Evolutionary conservation across 2,329 filamentous ascomycete genomes (phyloP).

Genomic region (Penicillium sp.): DNA sequence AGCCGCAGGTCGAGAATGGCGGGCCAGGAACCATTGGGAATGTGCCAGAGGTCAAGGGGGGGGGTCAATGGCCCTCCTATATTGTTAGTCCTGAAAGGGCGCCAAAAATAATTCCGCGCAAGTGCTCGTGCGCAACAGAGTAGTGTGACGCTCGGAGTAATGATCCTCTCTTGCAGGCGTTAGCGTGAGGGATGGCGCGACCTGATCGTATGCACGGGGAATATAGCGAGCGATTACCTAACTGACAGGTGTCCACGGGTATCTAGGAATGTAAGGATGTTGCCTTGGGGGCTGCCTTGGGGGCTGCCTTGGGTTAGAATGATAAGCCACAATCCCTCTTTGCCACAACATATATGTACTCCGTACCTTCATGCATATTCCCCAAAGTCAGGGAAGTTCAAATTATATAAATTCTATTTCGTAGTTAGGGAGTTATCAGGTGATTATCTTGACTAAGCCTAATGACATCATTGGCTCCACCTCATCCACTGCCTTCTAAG

Average conservation of each 20-base stretch:
- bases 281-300: too few relatives aligned
- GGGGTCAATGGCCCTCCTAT: background rate
- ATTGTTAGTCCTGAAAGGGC: too few relatives aligned
- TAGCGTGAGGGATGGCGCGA: constrained; percentile 19
- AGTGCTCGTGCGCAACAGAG: constrained; percentile 5
- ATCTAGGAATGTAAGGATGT: too few relatives aligned
- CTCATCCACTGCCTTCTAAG: background rate
- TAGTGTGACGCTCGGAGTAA: constrained; percentile 17
- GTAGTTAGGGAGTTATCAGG: background rate
- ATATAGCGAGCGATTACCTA: constrained; percentile 1
- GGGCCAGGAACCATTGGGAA: constrained; percentile 10
- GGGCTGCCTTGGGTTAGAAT: too few relatives aligned
- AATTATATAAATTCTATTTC: too few relatives aligned
- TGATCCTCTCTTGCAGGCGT: constrained; percentile 16
- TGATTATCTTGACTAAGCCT: background rate
- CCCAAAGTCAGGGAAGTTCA: too few relatives aligned
- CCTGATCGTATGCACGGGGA: constrained; percentile 18
- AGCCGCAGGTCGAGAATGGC: constrained; percentile 18
- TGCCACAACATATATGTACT: background rate
- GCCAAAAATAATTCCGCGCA: constrained; percentile 10
- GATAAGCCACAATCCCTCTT: background rate
- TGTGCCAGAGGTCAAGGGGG: constrained; percentile 16
- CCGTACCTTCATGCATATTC: too few relatives aligned
- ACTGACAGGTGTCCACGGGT: background rate
- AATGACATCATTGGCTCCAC: constrained; percentile 29